phyloP scores from a whole-genome alignment of 192 early-diverging fungal genomes.

The Entomortierella beljakovae region DNA sequence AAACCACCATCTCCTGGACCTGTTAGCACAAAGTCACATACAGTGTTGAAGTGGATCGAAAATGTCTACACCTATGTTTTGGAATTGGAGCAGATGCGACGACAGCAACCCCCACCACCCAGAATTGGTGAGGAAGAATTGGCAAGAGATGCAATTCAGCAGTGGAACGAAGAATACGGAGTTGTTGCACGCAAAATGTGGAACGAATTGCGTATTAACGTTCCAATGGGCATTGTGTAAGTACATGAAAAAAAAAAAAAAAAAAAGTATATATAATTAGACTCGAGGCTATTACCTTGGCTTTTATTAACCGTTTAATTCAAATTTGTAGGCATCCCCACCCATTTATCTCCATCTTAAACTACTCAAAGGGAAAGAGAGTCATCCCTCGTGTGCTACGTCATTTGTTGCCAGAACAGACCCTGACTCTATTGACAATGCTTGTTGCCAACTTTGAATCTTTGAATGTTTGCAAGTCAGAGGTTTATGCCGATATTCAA shows the following conservation, averaged over 20 bases:
- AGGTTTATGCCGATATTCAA: conserved; percentile 58
- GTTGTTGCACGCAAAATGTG: conserved; percentile 67
- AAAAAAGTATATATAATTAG: not conserved
- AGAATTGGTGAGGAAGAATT: conserved; percentile 65
- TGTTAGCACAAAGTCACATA: conserved; percentile 65
- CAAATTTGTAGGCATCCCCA: conserved; percentile 71
- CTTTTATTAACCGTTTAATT: not conserved
- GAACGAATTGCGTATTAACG: conserved; percentile 69
- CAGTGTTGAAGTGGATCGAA: conserved; percentile 79
- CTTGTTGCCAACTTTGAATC: conserved; percentile 82
- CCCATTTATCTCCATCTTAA: conserved; percentile 88
- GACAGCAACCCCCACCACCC: conserved; percentile 70
- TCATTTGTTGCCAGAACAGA: conserved; percentile 82
- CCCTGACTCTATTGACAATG: conserved; percentile 79
- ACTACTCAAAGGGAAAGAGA: conserved; percentile 90
- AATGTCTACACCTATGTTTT: conserved; percentile 82
- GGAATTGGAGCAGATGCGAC: conserved; percentile 84
- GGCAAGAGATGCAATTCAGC: conserved; percentile 60
- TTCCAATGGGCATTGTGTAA: conserved; percentile 71
- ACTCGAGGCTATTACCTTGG: too few species aligned
- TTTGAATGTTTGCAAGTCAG: conserved; percentile 73
- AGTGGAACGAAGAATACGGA: conserved; percentile 62
- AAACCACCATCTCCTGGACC: conserved; percentile 52
- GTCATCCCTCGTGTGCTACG: conserved; percentile 87
- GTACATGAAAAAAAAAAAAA: not conserved